Conservation (phyloP, 352 stramenopile species). For the Globisporangium cederbergense region DNA sequence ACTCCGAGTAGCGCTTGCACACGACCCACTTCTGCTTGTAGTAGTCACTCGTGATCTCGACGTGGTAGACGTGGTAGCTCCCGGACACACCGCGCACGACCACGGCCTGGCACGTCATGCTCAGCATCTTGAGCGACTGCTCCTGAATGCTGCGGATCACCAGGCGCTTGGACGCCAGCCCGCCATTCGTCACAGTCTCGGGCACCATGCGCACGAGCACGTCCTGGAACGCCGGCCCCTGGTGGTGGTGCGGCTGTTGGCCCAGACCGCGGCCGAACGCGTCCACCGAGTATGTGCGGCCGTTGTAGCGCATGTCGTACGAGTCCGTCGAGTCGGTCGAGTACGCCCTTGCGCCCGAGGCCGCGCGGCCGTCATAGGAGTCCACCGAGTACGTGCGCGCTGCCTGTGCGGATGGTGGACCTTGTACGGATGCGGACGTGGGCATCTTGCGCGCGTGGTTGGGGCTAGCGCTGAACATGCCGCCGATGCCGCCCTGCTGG, state of each 20-base stretch:
- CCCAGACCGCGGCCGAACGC: conserved; percentile 17
- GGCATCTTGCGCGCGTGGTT: conserved; percentile 30
- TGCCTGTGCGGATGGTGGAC: conserved; percentile 10
- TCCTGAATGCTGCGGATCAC: conserved; percentile 73
- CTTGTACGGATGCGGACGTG: background rate
- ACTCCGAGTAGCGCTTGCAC: conserved; percentile 86
- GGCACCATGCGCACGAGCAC: conserved; percentile 53
- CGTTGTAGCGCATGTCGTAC: conserved; percentile 21
- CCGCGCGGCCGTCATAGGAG: conserved; percentile 22
- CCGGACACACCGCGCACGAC: conserved; percentile 70
- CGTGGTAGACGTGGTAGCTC: conserved; percentile 82
- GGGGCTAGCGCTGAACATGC: conserved; percentile 74
- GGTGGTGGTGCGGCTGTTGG: conserved; percentile 15
- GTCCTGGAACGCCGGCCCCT: conserved; percentile 40
- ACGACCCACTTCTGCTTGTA: conserved; percentile 90
- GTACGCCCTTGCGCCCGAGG: conserved; percentile 16
- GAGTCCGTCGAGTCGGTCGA: conserved; percentile 12
- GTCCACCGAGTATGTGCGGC: conserved; percentile 10
- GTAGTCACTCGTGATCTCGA: conserved; percentile 85
- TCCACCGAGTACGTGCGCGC: conserved; percentile 38
- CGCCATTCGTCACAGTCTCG: conserved; percentile 28
- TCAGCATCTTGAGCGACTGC: conserved; percentile 74
- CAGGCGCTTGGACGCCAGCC: conserved; percentile 56
- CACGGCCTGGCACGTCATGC: conserved; percentile 67
- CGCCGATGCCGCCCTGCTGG: conserved; percentile 52